phyloP scores from a whole-genome alignment of 2,329 filamentous ascomycete genomes.

The Chaetomiaceae sp. region DNA sequence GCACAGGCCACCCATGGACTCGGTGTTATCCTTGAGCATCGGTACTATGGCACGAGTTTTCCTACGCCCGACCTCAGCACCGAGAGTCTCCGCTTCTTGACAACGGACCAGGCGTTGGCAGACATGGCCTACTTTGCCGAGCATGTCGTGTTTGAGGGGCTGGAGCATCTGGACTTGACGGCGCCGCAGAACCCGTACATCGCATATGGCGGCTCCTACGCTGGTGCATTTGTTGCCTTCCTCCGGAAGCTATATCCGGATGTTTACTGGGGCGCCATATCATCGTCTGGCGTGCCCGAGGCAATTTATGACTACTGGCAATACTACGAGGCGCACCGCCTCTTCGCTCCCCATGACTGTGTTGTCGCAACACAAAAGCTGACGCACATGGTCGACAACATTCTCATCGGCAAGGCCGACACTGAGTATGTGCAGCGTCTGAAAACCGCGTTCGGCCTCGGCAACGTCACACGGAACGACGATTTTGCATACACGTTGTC shows the following conservation, averaged over 20 bases:
- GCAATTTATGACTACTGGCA: slow-evolving; percentile 75
- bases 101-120: slow-evolving; percentile 76
- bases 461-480: slow-evolving; percentile 40
- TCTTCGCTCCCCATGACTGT: slow-evolving; percentile 55
- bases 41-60: slow-evolving; percentile 78
- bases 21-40: slow-evolving; percentile 78
- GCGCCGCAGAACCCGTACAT: slow-evolving; percentile 66
- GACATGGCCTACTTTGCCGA: slow-evolving; percentile 78
- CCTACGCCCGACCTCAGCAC: slow-evolving; percentile 62
- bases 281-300: slow-evolving; percentile 72
- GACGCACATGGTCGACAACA: slow-evolving; percentile 48
- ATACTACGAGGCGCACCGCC: slow-evolving; percentile 49
- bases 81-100: slow-evolving; percentile 72
- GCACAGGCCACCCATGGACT: slow-evolving; percentile 67
- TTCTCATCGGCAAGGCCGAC: slow-evolving; percentile 40
- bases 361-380: slow-evolving; percentile 58
- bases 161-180: slow-evolving; percentile 64
- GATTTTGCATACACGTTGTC: slow-evolving; percentile 47
- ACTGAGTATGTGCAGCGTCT: slow-evolving; percentile 40
- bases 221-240: slow-evolving; percentile 74
- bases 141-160: slow-evolving; percentile 65
- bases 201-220: slow-evolving; percentile 79
- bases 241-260: slow-evolving; percentile 73
- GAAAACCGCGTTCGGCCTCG: slow-evolving; percentile 44
- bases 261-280: slow-evolving; percentile 72